A percentile compares a stretch with the other conserved stretches of the same genome.
Conservation (phyloP, 2,329 filamentous ascomycete species). For the Coniella lustricola region DNA sequence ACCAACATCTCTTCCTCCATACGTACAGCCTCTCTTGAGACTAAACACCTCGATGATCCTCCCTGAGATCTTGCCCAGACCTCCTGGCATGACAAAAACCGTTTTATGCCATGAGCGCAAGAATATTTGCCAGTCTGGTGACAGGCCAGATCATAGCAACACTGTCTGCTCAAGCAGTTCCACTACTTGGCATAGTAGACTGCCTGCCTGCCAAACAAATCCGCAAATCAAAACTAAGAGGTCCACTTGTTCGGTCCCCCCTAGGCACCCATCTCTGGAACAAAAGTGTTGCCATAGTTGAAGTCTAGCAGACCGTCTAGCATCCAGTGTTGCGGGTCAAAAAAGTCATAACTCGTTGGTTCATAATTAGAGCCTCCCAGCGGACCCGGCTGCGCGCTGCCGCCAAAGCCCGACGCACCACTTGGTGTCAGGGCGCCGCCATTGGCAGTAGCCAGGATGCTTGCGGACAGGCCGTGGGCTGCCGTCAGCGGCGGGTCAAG, state of each 20-base stretch:
- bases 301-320: conserved; percentile 79
- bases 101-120: no score
- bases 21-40: no score
- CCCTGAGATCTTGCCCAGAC: no score
- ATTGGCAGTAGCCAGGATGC: conserved; percentile 40
- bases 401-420: conserved; percentile 37
- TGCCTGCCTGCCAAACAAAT: no score
- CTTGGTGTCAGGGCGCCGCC: conserved; percentile 48
- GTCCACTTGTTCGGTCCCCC: neutral
- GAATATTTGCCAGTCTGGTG: no score
- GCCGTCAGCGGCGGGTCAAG: conserved; percentile 52
- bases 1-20: no score
- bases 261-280: conserved; percentile 33
- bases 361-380: conserved; percentile 50
- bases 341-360: conserved; percentile 74
- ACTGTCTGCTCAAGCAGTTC: no score
- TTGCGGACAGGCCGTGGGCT: conserved; percentile 42
- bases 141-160: no score
- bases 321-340: conserved; percentile 91
- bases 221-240: neutral
- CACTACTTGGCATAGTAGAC: no score
- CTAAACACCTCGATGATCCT: no score
- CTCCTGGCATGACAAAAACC: no score
- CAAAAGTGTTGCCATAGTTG: conserved; percentile 44
- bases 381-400: conserved; percentile 38